These are phyloP conservation scores for Tricholoma furcatifolium DNA, from an alignment of 768 basidiomycete species.

Conservation along the genomic window DNA sequence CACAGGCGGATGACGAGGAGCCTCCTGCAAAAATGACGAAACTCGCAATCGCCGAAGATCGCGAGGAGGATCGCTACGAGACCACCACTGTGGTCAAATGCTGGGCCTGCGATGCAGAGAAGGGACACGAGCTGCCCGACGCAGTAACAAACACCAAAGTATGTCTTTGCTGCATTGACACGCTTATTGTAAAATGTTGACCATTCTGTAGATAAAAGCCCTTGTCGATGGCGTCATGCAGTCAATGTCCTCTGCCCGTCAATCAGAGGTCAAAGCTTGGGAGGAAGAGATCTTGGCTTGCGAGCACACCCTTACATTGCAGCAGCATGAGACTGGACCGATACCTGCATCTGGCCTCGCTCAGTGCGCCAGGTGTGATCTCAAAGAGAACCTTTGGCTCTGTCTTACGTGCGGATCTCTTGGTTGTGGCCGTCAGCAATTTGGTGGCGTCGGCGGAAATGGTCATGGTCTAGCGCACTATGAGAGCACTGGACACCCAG, in stretches of 20 bases:
- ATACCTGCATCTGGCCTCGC: slow-evolving; percentile 69
- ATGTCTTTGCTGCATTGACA: not conserved
- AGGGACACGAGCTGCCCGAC: slow-evolving; percentile 45
- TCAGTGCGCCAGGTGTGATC: slow-evolving; percentile 78
- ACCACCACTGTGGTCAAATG: slow-evolving; percentile 64
- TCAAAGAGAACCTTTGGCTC: slow-evolving; percentile 93
- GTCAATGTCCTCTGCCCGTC: slow-evolving; percentile 84
- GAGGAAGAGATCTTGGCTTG: slow-evolving; percentile 91
- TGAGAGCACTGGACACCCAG: slow-evolving; percentile 65
- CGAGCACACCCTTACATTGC: slow-evolving; percentile 64
- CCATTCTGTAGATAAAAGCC: slow-evolving; percentile 41
- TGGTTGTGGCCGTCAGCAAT: slow-evolving; percentile 87
- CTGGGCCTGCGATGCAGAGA: slow-evolving; percentile 64
- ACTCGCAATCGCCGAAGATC: slow-evolving; percentile 83
- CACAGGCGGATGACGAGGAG: slow-evolving; percentile 68
- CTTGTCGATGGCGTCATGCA: slow-evolving; percentile 71
- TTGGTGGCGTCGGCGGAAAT: slow-evolving; percentile 80
- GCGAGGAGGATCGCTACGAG: slow-evolving; percentile 88
- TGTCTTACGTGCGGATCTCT: slow-evolving; percentile 90
- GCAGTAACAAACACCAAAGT: slow-evolving; percentile 37
- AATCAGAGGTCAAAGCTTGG: slow-evolving; percentile 97
- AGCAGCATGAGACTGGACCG: slow-evolving; percentile 40
- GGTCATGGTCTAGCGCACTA: slow-evolving; percentile 87
- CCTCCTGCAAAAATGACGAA: slow-evolving; percentile 90
- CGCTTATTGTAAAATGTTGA: not conserved